These are phyloP conservation scores for Kodamaea kaohsiungensis DNA, from an alignment of 805 yeast genomes.

Conservation along the genomic window DNA sequence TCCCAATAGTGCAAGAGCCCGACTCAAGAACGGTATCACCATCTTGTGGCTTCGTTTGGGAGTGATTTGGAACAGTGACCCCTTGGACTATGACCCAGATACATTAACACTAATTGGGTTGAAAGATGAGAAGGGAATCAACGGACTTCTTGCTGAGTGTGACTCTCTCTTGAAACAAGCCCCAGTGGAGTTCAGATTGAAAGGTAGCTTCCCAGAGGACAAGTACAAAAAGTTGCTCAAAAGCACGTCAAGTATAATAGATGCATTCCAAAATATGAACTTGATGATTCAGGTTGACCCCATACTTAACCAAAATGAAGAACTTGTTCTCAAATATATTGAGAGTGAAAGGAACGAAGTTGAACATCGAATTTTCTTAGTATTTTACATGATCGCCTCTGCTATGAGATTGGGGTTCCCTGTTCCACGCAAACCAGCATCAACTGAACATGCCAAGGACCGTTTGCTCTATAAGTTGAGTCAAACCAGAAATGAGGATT, in stretches of 20 bases:
- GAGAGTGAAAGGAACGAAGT: constrained; percentile 63
- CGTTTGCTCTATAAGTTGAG: constrained; percentile 65
- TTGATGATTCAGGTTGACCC: constrained; percentile 68
- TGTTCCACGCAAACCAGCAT: constrained; percentile 73
- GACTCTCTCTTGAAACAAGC: constrained; percentile 65
- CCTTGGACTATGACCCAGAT: constrained; percentile 47
- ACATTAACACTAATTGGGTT: constrained; percentile 39
- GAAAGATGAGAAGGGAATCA: constrained; percentile 48
- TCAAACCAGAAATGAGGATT: constrained; percentile 41
- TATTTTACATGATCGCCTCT: constrained; percentile 77
- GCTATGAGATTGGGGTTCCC: constrained; percentile 77
- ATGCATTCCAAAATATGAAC: constrained; percentile 73
- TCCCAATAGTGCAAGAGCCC: constrained; percentile 74
- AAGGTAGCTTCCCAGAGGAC: constrained; percentile 65
- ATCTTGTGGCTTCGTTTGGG: constrained; percentile 80
- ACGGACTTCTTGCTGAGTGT: constrained; percentile 58
- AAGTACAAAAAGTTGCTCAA: constrained; percentile 52
- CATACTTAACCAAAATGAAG: constrained; percentile 51
- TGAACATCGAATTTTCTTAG: constrained; percentile 69
- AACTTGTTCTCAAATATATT: constrained; percentile 54
- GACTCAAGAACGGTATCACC: constrained; percentile 65
- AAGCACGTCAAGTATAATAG: constrained; percentile 65
- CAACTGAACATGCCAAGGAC: constrained; percentile 73
- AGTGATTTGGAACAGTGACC: constrained; percentile 76
- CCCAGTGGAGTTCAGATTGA: constrained; percentile 70